Conservation (phyloP, 768 basidiomycete species). For the Hericium alpestre region DNA sequence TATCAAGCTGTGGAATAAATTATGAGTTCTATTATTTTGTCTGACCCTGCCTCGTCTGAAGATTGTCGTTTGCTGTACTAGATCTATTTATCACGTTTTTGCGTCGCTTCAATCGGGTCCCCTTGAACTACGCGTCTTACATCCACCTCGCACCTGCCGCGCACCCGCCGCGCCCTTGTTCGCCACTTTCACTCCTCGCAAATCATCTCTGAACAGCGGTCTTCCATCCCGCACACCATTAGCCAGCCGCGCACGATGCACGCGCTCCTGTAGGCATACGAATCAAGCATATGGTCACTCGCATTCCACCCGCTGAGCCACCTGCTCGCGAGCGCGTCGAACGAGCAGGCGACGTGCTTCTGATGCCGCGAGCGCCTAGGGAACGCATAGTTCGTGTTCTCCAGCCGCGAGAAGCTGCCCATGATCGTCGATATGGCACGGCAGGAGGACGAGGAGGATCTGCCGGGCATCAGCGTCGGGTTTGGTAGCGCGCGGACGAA, state of each 20-base stretch:
- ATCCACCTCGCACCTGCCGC: too few relatives aligned
- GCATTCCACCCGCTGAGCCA: slow-evolving; percentile 95
- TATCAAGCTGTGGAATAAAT: too few relatives aligned
- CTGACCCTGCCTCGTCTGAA: too few relatives aligned
- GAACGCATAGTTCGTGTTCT: slow-evolving; percentile 69
- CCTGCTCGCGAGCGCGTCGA: slow-evolving; percentile 86
- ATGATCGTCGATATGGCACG: slow-evolving; percentile 46
- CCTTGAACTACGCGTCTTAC: too few relatives aligned
- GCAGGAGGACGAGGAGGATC: slow-evolving; percentile 59
- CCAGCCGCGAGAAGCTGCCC: slow-evolving; percentile 78
- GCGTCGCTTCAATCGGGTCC: too few relatives aligned
- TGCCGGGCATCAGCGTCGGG: slow-evolving; percentile 56
- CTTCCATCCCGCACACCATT: slow-evolving; percentile 18
- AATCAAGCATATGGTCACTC: slow-evolving; percentile 94
- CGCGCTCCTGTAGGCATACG: slow-evolving; percentile 93
- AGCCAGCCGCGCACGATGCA: slow-evolving; percentile 63
- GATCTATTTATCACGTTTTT: too few relatives aligned
- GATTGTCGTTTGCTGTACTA: too few relatives aligned
- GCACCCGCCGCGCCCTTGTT: too few relatives aligned
- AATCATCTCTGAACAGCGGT: too few relatives aligned
- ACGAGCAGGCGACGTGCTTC: slow-evolving; percentile 98
- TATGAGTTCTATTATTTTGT: too few relatives aligned
- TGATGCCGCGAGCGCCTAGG: slow-evolving; percentile 90
- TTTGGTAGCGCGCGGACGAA: slow-evolving; percentile 16
- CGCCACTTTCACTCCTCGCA: too few relatives aligned